Base-by-base conservation (phyloP, 2,329 filamentous ascomycete species). In the Fusarium tricinctum region DNA sequence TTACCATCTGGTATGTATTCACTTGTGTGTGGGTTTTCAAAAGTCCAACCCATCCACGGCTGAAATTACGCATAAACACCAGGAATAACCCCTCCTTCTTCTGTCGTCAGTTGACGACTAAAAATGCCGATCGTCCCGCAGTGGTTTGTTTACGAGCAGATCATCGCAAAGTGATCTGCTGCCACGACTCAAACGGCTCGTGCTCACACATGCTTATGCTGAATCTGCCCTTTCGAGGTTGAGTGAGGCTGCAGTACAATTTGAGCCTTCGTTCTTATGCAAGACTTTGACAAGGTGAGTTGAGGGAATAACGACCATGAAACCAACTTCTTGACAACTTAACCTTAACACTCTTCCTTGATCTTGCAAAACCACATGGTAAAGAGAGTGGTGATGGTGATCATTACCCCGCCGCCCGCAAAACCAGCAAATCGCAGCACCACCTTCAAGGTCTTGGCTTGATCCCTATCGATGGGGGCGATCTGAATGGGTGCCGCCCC, bases 401-500 rank as follows among this genome's bases (percentile, higher is more conserved):
- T 70, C 62, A 45, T 55, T 44, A 47, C 43, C 48, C 47, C 62
- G 38, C 66, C 23, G 51, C 51, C 19, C 35, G 35, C 35, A 19
- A 38, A 48, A n/a, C n/a, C 46, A 49, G 57, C 46, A 69, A 63
- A 63, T 70, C 46, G 53, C 44, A 70, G 33, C 62, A 59, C 57
- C 45, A 55, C 57, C 22, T 50, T 42, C 26, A 38, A 56, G 43
- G 56, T 60, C 68, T 70, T 69, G 69, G 63, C 58, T 47, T 54
- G 63, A 62, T 69, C 49, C 50, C 45, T 60, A 59, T 68, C 53
- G 39, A 68, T 30, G 47, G 62, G 43, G 48, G 54, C 44, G 60
- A 61, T 65, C 58, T 59, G 33, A 63, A 73, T 70, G 61, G 62
- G 51, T 73, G 56, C 65, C 68, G 61, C 46, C 51, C 46, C 51